These are phyloP conservation scores for Auxenochlorella pyrenoidosa DNA, from an alignment of 139 green algal species.

Conservation along the genomic window DNA sequence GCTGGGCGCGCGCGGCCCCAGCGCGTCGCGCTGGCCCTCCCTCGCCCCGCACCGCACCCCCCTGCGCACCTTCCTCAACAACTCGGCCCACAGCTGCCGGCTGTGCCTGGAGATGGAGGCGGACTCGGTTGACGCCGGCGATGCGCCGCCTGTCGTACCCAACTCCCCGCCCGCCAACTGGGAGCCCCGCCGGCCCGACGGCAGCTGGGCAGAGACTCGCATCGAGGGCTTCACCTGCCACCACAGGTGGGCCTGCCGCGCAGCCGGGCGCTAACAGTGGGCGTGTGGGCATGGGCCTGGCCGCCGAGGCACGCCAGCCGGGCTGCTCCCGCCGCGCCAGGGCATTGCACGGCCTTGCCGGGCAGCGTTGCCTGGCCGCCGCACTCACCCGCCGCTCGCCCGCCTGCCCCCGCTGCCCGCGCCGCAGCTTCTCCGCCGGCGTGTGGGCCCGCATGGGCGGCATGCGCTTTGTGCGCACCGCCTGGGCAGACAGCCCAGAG, in stretches of 20 bases:
- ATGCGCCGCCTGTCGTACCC: neutral
- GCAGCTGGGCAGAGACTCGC: neutral
- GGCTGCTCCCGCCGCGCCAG: too few species aligned
- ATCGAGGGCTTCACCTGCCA: conserved; percentile 10
- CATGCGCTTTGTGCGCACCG: neutral
- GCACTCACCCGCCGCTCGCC: too few species aligned
- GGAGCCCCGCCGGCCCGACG: neutral
- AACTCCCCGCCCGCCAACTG: conserved; percentile 15
- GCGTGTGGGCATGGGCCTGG: too few species aligned
- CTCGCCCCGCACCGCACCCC: neutral
- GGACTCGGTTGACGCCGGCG: neutral
- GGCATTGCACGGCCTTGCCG: too few species aligned
- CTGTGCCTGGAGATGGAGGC: conserved; percentile 22
- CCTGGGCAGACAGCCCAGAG: neutral
- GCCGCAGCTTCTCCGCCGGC: conserved; percentile 11
- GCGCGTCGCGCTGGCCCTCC: neutral
- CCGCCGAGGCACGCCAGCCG: too few species aligned
- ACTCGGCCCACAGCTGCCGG: conserved; percentile 1
- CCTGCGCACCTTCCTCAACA: neutral
- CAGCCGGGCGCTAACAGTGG: too few species aligned
- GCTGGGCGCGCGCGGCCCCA: neutral
- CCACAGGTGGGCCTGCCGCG: neutral
- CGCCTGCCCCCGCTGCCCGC: neutral
- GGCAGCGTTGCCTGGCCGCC: too few species aligned
- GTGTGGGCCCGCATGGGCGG: conserved; percentile 15